Percentiles rank a stretch among this genome's conserved stretches.
phyloP scores from a whole-genome alignment of 148 eudicot genomes.

The Fagopyrum esculentum region DNA sequence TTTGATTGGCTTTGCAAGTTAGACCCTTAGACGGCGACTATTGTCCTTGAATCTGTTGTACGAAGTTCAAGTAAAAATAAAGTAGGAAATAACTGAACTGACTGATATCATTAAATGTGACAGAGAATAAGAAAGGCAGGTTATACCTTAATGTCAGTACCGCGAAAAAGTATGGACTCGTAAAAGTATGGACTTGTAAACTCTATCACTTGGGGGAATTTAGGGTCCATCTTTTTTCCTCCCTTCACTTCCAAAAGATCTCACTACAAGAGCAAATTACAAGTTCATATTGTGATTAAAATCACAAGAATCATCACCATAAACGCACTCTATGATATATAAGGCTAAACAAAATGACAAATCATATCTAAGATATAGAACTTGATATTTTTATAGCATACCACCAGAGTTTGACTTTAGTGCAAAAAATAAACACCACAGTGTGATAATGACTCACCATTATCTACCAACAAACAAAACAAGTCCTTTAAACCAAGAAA shows the following conservation, averaged over 20 bases:
- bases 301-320: constrained; percentile 2
- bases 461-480: neutral
- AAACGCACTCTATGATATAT: neutral
- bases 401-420: neutral
- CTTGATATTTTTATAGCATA: neutral
- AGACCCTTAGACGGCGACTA: neutral
- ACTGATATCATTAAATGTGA: neutral
- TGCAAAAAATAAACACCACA: neutral
- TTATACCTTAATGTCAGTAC: constrained; percentile 84
- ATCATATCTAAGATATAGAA: neutral
- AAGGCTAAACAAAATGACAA: neutral
- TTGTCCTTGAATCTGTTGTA: too few species aligned
- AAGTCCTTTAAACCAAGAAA: neutral
- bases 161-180: constrained; percentile 75
- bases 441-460: neutral
- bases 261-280: constrained; percentile 32
- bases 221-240: constrained; percentile 76
- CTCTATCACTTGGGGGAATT: constrained; percentile 70
- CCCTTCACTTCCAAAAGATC: constrained; percentile 92
- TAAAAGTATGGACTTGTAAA: too few species aligned
- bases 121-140: neutral
- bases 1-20: neutral
- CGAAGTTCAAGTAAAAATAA: neutral
- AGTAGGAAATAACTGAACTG: neutral
- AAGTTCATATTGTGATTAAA: neutral